Conservation (phyloP, 2,329 filamentous ascomycete genomes). For the Proliferodiscus dingleyae region DNA sequence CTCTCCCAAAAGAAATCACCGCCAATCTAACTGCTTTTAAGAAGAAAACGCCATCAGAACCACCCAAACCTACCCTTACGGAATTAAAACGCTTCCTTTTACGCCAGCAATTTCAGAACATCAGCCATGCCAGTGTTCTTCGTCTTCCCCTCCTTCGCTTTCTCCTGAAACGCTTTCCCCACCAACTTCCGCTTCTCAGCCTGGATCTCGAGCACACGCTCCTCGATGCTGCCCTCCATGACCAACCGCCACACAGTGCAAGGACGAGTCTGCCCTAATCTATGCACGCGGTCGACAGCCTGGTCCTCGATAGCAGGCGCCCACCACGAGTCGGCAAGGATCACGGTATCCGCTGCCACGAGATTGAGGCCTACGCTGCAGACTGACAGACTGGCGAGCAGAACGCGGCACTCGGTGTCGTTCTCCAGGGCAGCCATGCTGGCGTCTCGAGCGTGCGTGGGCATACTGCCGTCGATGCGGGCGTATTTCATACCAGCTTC, state of each 20-base stretch:
- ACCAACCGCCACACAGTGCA: constrained; percentile 78
- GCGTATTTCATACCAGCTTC: constrained; percentile 57
- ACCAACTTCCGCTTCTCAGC: constrained; percentile 74
- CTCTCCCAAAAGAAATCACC: too few relatives aligned
- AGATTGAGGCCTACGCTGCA: constrained; percentile 84
- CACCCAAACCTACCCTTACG: too few relatives aligned
- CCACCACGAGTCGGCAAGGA: constrained; percentile 86
- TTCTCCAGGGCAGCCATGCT: constrained; percentile 63
- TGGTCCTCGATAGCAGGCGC: constrained; percentile 90
- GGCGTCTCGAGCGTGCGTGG: constrained; percentile 61
- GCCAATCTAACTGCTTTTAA: too few relatives aligned
- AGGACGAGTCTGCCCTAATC: constrained; percentile 73
- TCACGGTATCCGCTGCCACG: constrained; percentile 78
- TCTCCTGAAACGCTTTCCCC: constrained; percentile 74
- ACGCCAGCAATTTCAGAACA: constrained; percentile 40
- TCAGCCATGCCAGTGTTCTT: constrained; percentile 52
- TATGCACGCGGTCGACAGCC: constrained; percentile 81
- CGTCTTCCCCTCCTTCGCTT: constrained; percentile 51
- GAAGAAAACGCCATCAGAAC: too few relatives aligned
- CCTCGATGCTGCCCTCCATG: constrained; percentile 76
- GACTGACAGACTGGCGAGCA: constrained; percentile 77
- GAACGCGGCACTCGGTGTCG: constrained; percentile 63
- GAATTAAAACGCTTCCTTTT: background rate
- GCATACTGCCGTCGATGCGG: constrained; percentile 79
- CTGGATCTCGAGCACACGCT: constrained; percentile 74